Conservation (phyloP, 1,139 yeast species). For the Saccharomycopsis hybrid region DNA sequence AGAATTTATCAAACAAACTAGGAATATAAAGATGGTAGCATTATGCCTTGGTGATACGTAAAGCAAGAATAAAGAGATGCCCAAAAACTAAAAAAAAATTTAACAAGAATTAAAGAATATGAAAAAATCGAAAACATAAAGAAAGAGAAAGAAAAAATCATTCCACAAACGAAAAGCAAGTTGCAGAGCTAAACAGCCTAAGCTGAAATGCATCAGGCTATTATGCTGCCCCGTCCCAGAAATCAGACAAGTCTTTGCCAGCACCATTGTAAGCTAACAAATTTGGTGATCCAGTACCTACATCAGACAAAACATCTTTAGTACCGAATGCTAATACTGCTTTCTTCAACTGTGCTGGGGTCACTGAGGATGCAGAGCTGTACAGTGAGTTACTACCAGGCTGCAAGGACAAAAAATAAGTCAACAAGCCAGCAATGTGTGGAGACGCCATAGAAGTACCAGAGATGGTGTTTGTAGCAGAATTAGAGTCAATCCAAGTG, state of each 20-base stretch:
- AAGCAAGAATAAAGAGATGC: too few relatives aligned
- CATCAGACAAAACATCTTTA: slow-evolving; percentile 55
- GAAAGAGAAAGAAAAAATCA: too few relatives aligned
- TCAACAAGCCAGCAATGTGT: slow-evolving; percentile 12
- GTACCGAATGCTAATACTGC: slow-evolving; percentile 78
- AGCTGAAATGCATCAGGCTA: too few relatives aligned
- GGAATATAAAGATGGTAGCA: too few relatives aligned
- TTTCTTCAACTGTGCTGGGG: slow-evolving; percentile 86
- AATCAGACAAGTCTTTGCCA: slow-evolving; percentile 58
- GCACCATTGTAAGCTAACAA: slow-evolving; percentile 88
- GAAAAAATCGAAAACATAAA: too few relatives aligned
- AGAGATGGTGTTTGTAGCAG: slow-evolving; percentile 81
- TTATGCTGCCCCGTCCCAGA: slow-evolving; percentile 1
- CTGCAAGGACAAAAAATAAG: slow-evolving; percentile 29
- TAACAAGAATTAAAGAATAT: too few relatives aligned
- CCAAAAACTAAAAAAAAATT: too few relatives aligned
- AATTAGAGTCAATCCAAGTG: slow-evolving; percentile 72
- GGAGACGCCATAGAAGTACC: slow-evolving; percentile 19
- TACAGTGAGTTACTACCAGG: slow-evolving; percentile 77
- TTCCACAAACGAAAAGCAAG: too few relatives aligned
- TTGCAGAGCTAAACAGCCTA: too few relatives aligned
- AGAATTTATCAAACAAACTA: too few relatives aligned
- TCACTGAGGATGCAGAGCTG: slow-evolving; percentile 49
- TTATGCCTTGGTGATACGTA: too few relatives aligned
- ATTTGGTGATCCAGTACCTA: slow-evolving; percentile 72